Evolutionary conservation across 2,329 filamentous ascomycete species (phyloP).

Genomic region (Sarocladiaceae sp.): DNA sequence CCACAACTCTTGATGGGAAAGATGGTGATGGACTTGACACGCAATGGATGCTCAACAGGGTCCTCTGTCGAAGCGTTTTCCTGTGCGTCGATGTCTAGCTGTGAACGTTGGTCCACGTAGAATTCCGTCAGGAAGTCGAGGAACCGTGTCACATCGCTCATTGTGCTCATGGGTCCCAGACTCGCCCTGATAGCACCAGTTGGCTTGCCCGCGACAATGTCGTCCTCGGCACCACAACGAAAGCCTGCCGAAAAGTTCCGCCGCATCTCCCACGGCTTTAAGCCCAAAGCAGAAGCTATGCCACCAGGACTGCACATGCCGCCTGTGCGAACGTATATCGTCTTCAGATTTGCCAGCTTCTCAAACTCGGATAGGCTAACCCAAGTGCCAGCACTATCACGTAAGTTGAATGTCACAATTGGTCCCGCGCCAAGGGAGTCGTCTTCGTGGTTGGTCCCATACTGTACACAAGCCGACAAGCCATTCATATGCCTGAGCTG

Average conservation of each 20-base stretch:
- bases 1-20: constrained; percentile 96
- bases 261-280: constrained; percentile 78
- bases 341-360: constrained; percentile 73
- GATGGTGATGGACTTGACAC: constrained; percentile 63
- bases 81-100: background rate
- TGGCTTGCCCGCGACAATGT: constrained; percentile 78
- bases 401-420: constrained; percentile 79
- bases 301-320: constrained; percentile 91
- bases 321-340: constrained; percentile 82
- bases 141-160: constrained; percentile 68
- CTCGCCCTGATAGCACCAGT: constrained; percentile 85
- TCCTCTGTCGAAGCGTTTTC: background rate
- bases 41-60: constrained; percentile 13
- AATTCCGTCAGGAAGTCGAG: constrained; percentile 69
- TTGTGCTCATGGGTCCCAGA: constrained; percentile 83
- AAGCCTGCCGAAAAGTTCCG: constrained; percentile 81
- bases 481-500: constrained; percentile 67
- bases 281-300: constrained; percentile 65
- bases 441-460: constrained; percentile 21
- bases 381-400: constrained; percentile 66
- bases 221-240: constrained; percentile 78
- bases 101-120: constrained; percentile 40
- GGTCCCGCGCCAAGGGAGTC: constrained; percentile 55
- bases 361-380: constrained; percentile 81
- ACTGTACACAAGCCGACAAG: constrained; percentile 60